Evolutionary conservation across 768 basidiomycete species (phyloP).

Genomic region (Tubosaeta sp.): DNA sequence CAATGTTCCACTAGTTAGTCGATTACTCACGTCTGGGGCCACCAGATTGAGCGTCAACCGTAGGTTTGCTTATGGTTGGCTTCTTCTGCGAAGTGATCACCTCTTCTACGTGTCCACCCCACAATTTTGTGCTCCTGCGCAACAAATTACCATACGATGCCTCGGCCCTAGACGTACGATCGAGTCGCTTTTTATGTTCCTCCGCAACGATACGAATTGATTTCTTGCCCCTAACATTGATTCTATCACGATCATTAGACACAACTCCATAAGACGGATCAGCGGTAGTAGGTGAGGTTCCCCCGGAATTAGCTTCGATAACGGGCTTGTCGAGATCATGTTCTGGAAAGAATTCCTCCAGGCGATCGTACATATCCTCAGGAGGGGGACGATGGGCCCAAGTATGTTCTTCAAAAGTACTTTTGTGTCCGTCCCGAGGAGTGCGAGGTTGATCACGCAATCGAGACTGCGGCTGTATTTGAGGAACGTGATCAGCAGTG

Average conservation of each 20-base stretch:
- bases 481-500: slow-evolving; percentile 14
- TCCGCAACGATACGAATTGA: slow-evolving; percentile 90
- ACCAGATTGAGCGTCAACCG: slow-evolving; percentile 59
- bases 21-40: slow-evolving; percentile 61
- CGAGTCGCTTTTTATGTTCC: slow-evolving; percentile 76
- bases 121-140: slow-evolving; percentile 88
- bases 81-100: slow-evolving; percentile 74
- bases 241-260: slow-evolving; percentile 33
- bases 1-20: not conserved
- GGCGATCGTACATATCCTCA: slow-evolving; percentile 88
- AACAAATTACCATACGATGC: slow-evolving; percentile 48
- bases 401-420: slow-evolving; percentile 66
- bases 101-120: slow-evolving; percentile 92
- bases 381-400: slow-evolving; percentile 91
- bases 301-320: slow-evolving; percentile 79
- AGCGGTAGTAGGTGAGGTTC: slow-evolving; percentile 67
- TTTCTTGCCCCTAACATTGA: slow-evolving; percentile 67
- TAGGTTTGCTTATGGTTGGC: slow-evolving; percentile 36
- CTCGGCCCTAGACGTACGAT: slow-evolving; percentile 63
- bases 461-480: slow-evolving; percentile 12
- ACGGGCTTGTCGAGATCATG: slow-evolving; percentile 96
- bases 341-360: slow-evolving; percentile 94
- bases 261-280: slow-evolving; percentile 45
- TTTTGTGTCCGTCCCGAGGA: slow-evolving; percentile 27
- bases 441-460: slow-evolving; percentile 22